Base-by-base conservation (phyloP, 2,329 filamentous ascomycete species). In the Fusarium sp. region DNA sequence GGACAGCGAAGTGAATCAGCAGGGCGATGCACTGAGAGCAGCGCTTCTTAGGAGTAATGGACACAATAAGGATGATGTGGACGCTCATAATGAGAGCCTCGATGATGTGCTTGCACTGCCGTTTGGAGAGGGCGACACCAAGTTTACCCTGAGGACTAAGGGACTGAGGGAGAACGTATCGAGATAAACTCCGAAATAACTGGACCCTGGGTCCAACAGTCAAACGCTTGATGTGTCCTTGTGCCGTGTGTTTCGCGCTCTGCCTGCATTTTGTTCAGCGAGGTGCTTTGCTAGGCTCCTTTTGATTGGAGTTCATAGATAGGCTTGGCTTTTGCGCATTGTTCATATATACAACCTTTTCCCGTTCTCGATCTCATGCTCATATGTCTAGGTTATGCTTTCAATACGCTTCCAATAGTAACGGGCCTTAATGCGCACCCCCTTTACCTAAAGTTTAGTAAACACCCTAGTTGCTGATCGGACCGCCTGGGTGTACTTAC, bases 131-230 rank as follows among this genome's bases (percentile, higher is more conserved):
- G 76, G 72, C 2, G 80, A 81, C 45, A 76, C 79, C 4, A 86
- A 82, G 70, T 79, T 88, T 52, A 86, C 85, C 7, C 69, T 89
- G 34, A 77, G 87, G 58, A 89, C 87, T 0, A 88, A 88, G 74
- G 87, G 87, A 0, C 60, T 89, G 72, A 80, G 86, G 40, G 87
- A 88, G 76, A 82, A 85, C 63, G 76, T 82, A 15, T 77, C 72
- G 1, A 67, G 68, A 39, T 74, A 51, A 71, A 14, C 18, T 34
- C 5, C 7, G 7, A 20, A 5, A 15, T 20, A 18, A 9, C 6
- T 22, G 15, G 28, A 18, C 13, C 26, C 51, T 43, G 46, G 24
- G 7, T 31, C 17, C 14, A 11, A 24, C 10, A 14, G n/a, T 33
- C 4, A 38, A 10, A 9, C 33, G 18, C 20, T 22, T 31, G 18